A percentile compares a stretch with the other conserved stretches of the same genome.
These are phyloP conservation scores for Trametes punicea DNA, from an alignment of 768 basidiomycete species.

Conservation along the genomic window DNA sequence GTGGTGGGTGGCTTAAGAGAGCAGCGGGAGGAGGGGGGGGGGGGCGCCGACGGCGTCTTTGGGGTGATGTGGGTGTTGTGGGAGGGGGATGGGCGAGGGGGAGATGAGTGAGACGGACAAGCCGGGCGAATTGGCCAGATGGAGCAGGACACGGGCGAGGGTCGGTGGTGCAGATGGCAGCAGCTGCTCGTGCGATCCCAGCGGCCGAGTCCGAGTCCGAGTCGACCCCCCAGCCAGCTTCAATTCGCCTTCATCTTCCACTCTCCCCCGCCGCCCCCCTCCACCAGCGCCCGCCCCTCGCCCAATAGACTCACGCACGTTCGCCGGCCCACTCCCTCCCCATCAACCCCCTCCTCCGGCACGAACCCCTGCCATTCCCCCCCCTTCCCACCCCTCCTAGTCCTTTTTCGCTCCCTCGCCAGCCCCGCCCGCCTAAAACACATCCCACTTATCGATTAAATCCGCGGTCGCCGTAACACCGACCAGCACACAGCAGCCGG, in stretches of 20 bases:
- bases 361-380: constrained; percentile 8
- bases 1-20: background rate
- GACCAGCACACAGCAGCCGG: too few species aligned
- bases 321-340: constrained; percentile 39
- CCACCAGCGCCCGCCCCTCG: constrained; percentile 5
- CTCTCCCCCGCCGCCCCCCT: background rate
- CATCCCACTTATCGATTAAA: too few species aligned
- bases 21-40: background rate
- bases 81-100: too few species aligned
- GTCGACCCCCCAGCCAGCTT: too few species aligned
- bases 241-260: background rate
- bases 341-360: constrained; percentile 1
- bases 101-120: too few species aligned
- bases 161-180: too few species aligned
- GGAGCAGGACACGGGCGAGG: too few species aligned
- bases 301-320: constrained; percentile 46
- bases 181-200: too few species aligned
- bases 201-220: too few species aligned
- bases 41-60: constrained; percentile 12
- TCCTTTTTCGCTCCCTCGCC: background rate
- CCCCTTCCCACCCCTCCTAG: constrained; percentile 14
- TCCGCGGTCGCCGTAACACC: too few species aligned
- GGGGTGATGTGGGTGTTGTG: constrained; percentile 3
- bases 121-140: too few species aligned
- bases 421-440: background rate